Evolutionary conservation across 2,329 filamentous ascomycete species (phyloP).

Genomic region (Orbilia javanica): DNA sequence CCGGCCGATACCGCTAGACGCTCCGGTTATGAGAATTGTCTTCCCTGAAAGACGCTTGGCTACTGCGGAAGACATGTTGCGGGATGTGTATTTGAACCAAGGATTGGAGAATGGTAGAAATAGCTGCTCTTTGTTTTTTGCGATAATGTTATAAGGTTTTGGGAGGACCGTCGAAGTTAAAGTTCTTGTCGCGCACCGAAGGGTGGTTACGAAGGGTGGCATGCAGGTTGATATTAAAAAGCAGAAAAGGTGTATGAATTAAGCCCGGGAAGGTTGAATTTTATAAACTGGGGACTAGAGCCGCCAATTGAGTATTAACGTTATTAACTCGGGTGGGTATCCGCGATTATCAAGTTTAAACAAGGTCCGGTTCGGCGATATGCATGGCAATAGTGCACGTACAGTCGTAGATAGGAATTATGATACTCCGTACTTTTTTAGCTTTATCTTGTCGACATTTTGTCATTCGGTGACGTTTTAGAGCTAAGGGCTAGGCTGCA

Average conservation of each 20-base stretch:
- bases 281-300: background rate
- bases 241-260: background rate
- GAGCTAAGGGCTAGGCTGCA: constrained; percentile 18
- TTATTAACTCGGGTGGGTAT: background rate
- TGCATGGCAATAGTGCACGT: constrained; percentile 2
- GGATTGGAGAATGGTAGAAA: background rate
- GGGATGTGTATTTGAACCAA: constrained; percentile 3
- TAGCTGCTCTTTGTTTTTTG: background rate
- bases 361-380: constrained; percentile 40
- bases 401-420: background rate
- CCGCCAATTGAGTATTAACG: background rate
- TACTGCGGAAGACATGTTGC: constrained; percentile 71
- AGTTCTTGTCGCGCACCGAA: constrained; percentile 43
- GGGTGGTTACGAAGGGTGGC: constrained; percentile 32
- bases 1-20: constrained; percentile 89
- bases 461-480: constrained; percentile 33
- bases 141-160: background rate
- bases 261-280: too few species aligned
- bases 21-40: constrained; percentile 90
- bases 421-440: background rate
- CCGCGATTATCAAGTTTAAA: constrained; percentile 17
- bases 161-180: constrained; percentile 6
- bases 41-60: constrained; percentile 90
- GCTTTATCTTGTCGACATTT: constrained; percentile 44
- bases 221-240: constrained; percentile 36